phyloP scores from a whole-genome alignment of 2,329 filamentous ascomycete genomes.

The Fusarium sp. region DNA sequence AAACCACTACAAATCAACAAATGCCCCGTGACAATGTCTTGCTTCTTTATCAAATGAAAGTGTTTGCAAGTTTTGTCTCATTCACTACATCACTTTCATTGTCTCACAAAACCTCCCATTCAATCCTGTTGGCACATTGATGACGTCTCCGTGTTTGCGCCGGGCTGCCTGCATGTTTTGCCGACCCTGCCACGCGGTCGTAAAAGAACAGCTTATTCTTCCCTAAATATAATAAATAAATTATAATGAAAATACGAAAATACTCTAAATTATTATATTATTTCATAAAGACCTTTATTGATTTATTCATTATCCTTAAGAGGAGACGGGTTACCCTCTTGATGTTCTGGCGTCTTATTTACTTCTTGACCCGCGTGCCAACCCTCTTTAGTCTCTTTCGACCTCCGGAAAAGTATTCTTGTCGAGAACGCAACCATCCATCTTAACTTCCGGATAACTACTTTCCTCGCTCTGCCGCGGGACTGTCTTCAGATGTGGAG shows the following conservation, averaged over 20 bases:
- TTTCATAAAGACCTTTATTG: no score
- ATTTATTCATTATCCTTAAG: no score
- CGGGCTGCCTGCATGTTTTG: constrained; percentile 23
- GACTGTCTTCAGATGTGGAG: background rate
- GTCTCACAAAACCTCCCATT: constrained; percentile 10
- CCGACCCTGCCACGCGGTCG: constrained; percentile 7
- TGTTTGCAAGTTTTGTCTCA: background rate
- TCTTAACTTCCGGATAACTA: background rate
- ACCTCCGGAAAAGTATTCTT: background rate
- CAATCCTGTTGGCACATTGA: background rate
- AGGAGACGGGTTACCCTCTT: no score
- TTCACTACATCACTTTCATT: background rate
- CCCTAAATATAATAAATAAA: no score
- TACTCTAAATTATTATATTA: no score
- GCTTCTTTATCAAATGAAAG: no score
- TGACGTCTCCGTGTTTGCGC: constrained; percentile 20
- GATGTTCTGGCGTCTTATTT: no score
- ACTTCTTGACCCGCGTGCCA: no score
- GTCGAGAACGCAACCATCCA: background rate
- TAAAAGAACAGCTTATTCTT: no score
- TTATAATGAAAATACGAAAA: no score
- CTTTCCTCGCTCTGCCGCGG: background rate
- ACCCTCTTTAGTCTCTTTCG: background rate
- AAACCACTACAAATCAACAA: background rate
- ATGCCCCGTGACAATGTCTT: background rate